These are phyloP conservation scores for Penicillium daleae DNA, from an alignment of 495 filamentous ascomycete genomes.

Conservation along the genomic window DNA sequence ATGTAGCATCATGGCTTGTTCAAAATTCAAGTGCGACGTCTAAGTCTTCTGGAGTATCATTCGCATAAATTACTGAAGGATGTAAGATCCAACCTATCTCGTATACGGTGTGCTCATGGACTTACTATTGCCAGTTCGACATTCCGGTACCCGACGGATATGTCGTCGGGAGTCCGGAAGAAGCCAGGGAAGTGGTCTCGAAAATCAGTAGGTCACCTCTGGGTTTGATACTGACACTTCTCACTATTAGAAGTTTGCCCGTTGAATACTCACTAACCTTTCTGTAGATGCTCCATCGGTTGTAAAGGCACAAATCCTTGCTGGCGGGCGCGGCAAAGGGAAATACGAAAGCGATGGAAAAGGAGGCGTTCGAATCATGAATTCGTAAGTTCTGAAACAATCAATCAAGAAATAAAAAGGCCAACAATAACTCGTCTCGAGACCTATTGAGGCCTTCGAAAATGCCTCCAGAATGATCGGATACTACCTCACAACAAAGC, in stretches of 20 bases:
- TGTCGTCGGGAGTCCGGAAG: conserved; percentile 26
- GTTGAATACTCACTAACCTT: background rate
- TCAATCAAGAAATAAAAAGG: background rate
- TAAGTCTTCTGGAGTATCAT: conserved; percentile 35
- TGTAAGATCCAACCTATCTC: conserved; percentile 10
- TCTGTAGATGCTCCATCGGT: conserved; percentile 33
- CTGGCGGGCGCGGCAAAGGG: conserved; percentile 40
- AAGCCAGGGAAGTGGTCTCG: conserved; percentile 31
- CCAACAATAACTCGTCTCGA: conserved; percentile 1
- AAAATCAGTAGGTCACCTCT: conserved; percentile 26
- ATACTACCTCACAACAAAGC: conserved; percentile 34
- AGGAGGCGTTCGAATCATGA: conserved; percentile 37
- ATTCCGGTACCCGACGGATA: conserved; percentile 36
- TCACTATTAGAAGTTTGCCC: background rate
- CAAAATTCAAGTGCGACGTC: conserved; percentile 23
- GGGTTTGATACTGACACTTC: background rate
- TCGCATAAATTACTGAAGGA: conserved; percentile 35
- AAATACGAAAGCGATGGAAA: conserved; percentile 35
- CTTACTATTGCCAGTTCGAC: conserved; percentile 27
- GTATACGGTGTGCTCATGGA: background rate
- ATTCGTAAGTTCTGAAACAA: conserved; percentile 20
- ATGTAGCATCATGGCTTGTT: conserved; percentile 12
- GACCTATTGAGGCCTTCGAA: conserved; percentile 34
- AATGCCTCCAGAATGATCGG: conserved; percentile 41
- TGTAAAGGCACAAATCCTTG: conserved; percentile 38